Evolutionary conservation across 768 basidiomycete genomes (phyloP), one percentile per base, ranked within the genome.

Genomic region (Pleurotus tuoliensis): DNA sequence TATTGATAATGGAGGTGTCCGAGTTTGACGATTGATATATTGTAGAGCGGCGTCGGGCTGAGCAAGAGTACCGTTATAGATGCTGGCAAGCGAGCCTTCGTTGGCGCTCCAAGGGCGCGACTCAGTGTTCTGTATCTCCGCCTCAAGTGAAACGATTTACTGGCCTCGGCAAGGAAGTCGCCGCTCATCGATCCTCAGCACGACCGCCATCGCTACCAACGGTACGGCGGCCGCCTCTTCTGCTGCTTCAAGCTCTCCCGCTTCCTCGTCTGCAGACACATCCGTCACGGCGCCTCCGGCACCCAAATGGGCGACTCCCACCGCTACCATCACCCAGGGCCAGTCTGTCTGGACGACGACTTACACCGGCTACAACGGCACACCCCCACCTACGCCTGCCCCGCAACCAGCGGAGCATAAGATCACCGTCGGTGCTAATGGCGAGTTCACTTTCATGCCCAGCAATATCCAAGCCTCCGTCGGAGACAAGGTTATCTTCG

Each of bases 321-420:
- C 74, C 2, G 69, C 71, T 8, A 72, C 74, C 4, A 62, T 71
- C 12, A 66, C 71, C 9, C 59, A 65, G 6, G 59, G 56, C 18
- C 52, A 41, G 8, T 56, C 53, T 8, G 62, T 64, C 25, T 61
- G 62, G 57, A 67, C 67, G 4, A 64, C 68, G 16, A 69, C 70
- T 2, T 68, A 69, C 56, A 64, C 67, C 12, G 63, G 63, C 47
- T 67, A 66, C 27, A 56, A 54, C 4, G 65, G 62, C 12, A 64
- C 65, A 5, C 63, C 61, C 18, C 45, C 59, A 18, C 63, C 64
- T 5, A 62, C 63, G 3, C 63, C 25, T 46, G 60, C 64, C 0
- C 5, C 49, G n/a, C 59, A 38, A 18, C 63, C 59, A 7, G 45
- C 59, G 5, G 49, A 63, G 45, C 65, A 66, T 57, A 37, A 47